A percentile compares a stretch with the other conserved stretches of the same genome.
Conservation (phyloP, 1,284 basidiomycete species). For the Schizopora paradoxa region DNA sequence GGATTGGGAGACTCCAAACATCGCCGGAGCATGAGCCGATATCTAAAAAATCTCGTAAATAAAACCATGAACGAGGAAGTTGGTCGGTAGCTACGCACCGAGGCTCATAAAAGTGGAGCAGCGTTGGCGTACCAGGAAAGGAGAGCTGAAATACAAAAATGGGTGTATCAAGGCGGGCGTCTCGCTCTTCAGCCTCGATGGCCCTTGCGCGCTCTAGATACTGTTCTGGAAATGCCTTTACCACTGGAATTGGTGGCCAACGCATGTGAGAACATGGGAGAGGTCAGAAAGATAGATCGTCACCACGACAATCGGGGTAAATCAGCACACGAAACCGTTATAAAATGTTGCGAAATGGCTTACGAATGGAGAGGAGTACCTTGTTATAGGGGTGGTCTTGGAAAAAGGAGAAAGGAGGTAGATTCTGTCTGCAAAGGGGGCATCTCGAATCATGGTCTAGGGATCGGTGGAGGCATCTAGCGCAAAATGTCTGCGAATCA, state of each 20-base stretch:
- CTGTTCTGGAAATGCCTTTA: slow-evolving; percentile 54
- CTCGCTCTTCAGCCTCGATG: slow-evolving; percentile 71
- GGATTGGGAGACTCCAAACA: slow-evolving; percentile 75
- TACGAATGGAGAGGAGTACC: slow-evolving; percentile 64
- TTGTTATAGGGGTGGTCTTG: slow-evolving; percentile 73
- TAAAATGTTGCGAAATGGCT: slow-evolving; percentile 27
- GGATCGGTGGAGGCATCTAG: slow-evolving; percentile 81
- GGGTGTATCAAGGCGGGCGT: slow-evolving; percentile 78
- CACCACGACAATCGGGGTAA: slow-evolving; percentile 2
- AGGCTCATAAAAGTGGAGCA: slow-evolving; percentile 91
- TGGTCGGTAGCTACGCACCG: slow-evolving; percentile 33
- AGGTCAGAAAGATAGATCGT: slow-evolving; percentile 6
- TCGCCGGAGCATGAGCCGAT: slow-evolving; percentile 90
- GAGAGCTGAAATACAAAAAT: slow-evolving; percentile 88
- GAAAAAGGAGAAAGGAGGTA: slow-evolving; percentile 77
- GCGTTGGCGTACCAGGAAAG: slow-evolving; percentile 87
- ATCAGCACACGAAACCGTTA: no score
- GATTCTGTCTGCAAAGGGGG: slow-evolving; percentile 77
- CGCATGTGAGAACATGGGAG: no score
- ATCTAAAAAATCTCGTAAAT: slow-evolving; percentile 33
- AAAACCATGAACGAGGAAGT: slow-evolving; percentile 19
- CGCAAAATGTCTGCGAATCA: slow-evolving; percentile 75
- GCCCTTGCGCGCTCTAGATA: slow-evolving; percentile 51
- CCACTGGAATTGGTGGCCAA: no score
- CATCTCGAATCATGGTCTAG: slow-evolving; percentile 81